Conservation (phyloP, 371 early-diverging fungal genomes). For the Parasitella parasitica region DNA sequence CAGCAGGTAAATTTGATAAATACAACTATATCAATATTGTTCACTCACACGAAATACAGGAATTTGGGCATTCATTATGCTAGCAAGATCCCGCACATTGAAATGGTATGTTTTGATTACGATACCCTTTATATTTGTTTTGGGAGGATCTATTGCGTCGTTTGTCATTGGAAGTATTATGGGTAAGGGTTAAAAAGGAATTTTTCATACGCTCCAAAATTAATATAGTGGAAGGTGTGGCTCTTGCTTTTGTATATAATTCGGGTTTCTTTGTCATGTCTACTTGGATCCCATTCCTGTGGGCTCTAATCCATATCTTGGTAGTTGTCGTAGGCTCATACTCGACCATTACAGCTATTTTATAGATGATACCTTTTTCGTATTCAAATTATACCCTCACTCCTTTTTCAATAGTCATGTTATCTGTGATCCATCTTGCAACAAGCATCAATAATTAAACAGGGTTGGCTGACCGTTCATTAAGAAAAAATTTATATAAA, state of each 20-base stretch:
- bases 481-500: too few species aligned
- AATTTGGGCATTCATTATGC: constrained; percentile 53
- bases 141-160: constrained; percentile 56
- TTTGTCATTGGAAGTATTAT: constrained; percentile 60
- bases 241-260: constrained; percentile 60
- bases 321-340: constrained; percentile 62
- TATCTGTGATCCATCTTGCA: not conserved
- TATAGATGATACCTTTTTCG: constrained; percentile 24
- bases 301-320: constrained; percentile 67
- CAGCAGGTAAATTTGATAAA: constrained; percentile 37
- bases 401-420: not conserved
- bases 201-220: not conserved
- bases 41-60: constrained; percentile 12
- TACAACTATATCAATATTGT: not conserved
- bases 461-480: too few species aligned
- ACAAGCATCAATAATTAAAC: not conserved
- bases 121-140: constrained; percentile 51
- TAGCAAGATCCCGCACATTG: constrained; percentile 51
- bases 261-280: constrained; percentile 69
- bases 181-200: constrained; percentile 37
- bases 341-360: constrained; percentile 64
- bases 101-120: constrained; percentile 50
- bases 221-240: constrained; percentile 41
- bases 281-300: constrained; percentile 69
- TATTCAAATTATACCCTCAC: not conserved